Conservation (phyloP, 495 filamentous ascomycete genomes). For the Tuber aestivum region DNA sequence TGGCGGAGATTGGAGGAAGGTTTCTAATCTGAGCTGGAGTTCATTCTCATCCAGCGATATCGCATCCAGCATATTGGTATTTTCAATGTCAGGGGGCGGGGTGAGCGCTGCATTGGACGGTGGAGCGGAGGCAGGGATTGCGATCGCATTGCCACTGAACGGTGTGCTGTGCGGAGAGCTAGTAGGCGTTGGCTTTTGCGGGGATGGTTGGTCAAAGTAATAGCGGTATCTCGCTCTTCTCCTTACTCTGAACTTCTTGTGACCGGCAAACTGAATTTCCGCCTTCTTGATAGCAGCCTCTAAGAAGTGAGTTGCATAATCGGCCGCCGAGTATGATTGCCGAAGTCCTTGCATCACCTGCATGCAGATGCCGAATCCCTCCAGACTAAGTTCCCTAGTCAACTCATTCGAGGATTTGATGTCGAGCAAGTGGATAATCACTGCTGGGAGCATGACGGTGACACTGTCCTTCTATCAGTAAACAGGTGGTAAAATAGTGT, state of each 20-base stretch:
- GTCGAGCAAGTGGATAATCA: constrained; percentile 85
- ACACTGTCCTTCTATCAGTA: constrained; percentile 46
- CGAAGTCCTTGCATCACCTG: constrained; percentile 71
- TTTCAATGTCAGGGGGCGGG: constrained; percentile 37
- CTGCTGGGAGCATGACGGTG: constrained; percentile 79
- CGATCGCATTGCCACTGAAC: constrained; percentile 22
- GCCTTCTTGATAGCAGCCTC: constrained; percentile 78
- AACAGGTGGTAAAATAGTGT: neutral
- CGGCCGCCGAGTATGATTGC: constrained; percentile 78
- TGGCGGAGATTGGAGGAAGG: constrained; percentile 38
- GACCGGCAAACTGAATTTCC: constrained; percentile 51
- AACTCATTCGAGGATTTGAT: constrained; percentile 71
- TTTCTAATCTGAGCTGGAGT: constrained; percentile 41
- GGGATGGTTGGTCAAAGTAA: constrained; percentile 8
- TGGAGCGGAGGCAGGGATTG: constrained; percentile 36
- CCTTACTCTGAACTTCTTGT: constrained; percentile 30
- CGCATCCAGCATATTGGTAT: constrained; percentile 11
- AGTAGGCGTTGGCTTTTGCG: constrained; percentile 6
- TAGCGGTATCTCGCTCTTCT: constrained; percentile 28
- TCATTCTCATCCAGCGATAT: constrained; percentile 30
- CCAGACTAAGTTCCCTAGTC: constrained; percentile 60
- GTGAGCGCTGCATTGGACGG: constrained; percentile 41
- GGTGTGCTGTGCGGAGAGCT: neutral
- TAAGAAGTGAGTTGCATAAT: constrained; percentile 78
- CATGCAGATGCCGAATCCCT: constrained; percentile 81